Conservation (phyloP, 75 land plant species). For the Gnetum montanum region DNA sequence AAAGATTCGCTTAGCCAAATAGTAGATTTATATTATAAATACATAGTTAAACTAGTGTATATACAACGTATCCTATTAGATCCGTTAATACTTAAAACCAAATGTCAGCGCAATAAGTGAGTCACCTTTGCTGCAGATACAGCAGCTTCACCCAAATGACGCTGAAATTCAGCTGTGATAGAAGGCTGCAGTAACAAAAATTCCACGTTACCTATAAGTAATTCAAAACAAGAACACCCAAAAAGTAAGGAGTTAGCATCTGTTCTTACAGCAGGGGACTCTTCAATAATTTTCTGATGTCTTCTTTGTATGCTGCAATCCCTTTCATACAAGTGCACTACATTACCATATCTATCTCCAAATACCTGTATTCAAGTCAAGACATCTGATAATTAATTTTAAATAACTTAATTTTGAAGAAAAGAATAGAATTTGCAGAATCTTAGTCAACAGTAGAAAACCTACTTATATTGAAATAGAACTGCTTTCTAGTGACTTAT, state of each 20-base stretch:
- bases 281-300: constrained; percentile 98
- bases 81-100: no score
- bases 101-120: neutral
- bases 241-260: neutral
- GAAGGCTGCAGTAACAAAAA: constrained; percentile 63
- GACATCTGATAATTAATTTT: neutral
- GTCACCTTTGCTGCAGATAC: constrained; percentile 95
- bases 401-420: no score
- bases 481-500: no score
- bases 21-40: no score
- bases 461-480: no score
- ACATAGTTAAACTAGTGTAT: no score
- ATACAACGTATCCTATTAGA: no score
- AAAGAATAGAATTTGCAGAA: no score
- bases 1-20: no score
- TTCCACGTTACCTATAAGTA: no score
- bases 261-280: constrained; percentile 82
- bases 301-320: constrained; percentile 97
- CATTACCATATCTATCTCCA: constrained; percentile 89
- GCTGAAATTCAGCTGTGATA: constrained; percentile 53
- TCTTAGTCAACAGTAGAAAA: no score
- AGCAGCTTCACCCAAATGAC: constrained; percentile 83
- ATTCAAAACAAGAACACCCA: neutral
- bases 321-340: constrained; percentile 79
- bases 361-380: constrained; percentile 44